phyloP scores from a whole-genome alignment of 2,329 filamentous ascomycete genomes.

The Raffaelea ambrosiae region DNA sequence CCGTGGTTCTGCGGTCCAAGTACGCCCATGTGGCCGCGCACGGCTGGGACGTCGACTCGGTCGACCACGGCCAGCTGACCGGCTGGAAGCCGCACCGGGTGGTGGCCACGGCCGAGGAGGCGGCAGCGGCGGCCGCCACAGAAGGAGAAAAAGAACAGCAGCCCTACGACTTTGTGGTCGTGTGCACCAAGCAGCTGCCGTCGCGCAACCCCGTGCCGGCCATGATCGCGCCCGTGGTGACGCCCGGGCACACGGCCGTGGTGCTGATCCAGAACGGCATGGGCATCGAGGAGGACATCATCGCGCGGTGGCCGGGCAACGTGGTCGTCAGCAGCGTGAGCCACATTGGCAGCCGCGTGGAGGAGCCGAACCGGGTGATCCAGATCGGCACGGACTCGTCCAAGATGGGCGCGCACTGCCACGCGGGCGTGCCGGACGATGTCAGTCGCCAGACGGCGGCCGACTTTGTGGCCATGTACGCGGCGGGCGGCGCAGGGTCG shows the following conservation, averaged over 20 bases:
- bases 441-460: not conserved
- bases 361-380: conserved; percentile 5
- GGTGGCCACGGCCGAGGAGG: conserved; percentile 6
- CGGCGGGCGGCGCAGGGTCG: conserved; percentile 8
- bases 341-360: conserved; percentile 11
- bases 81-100: conserved; percentile 10
- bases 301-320: conserved; percentile 9
- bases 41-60: conserved; percentile 12
- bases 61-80: conserved; percentile 10
- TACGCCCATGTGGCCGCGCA: conserved; percentile 8
- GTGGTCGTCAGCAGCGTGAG: conserved; percentile 12
- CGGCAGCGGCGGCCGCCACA: not conserved
- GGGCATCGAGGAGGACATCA: conserved; percentile 11
- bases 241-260: conserved; percentile 5
- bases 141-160: not conserved
- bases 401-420: conserved; percentile 10
- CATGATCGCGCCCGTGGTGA: conserved; percentile 9
- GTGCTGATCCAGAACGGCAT: conserved; percentile 14
- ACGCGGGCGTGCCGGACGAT: not conserved
- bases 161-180: conserved; percentile 11
- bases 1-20: conserved; percentile 10
- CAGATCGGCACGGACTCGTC: conserved; percentile 11
- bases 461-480: conserved; percentile 5
- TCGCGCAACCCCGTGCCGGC: conserved; percentile 3
- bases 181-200: conserved; percentile 13